Evolutionary conservation across 2,329 filamentous ascomycete genomes (phyloP), one percentile per base, ranked within the genome.

Genomic region (Chaetomium strumarium): DNA sequence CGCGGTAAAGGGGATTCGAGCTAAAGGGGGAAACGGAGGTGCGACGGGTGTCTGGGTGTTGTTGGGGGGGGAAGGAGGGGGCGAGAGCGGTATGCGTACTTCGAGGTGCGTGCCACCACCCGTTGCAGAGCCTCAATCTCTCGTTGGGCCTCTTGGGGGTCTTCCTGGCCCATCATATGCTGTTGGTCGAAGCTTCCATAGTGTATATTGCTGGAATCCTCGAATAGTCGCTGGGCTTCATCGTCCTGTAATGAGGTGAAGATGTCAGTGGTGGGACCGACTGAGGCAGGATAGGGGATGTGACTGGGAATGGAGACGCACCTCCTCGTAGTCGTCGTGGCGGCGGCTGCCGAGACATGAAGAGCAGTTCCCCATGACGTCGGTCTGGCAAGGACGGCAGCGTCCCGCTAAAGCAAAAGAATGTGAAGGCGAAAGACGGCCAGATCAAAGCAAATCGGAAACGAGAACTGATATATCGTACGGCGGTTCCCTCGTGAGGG

Each of bases 151-250:
- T 85, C 83, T 55, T 81, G 71, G 10, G 79, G 79, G 60, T 84
- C 81, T 62, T 79, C 76, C 60, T 80, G 79, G 46, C 72, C 70
- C 51, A 73, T 76, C 57, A 79, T 62, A 37, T 73, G 72, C 51
- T 78, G 73, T 39, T 85, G 79, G 52, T 74, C 76, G 58, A 85
- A 84, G 65, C 80, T 84, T 44, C 81, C 81, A 57, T 85, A 85
- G 52, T 82, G 76, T 60, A 79, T 70, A 52, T 72, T 73, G 61
- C 78, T 78, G 34, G 76, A 71, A 52, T 85, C 82, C 58, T 84
- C 81, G 64, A 82, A 82, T 24, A 85, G 72, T 17, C 82, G 71
- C 36, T 80, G 73, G 14, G 75, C 76, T 57, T 81, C 78, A 49
- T 82, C 79, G 57, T 79, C 75, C 78, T 81, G 58, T n/a, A 20